Evolutionary conservation across 148 eudicot genomes (phyloP).

Genomic region (Vaccinium corymbosum): DNA sequence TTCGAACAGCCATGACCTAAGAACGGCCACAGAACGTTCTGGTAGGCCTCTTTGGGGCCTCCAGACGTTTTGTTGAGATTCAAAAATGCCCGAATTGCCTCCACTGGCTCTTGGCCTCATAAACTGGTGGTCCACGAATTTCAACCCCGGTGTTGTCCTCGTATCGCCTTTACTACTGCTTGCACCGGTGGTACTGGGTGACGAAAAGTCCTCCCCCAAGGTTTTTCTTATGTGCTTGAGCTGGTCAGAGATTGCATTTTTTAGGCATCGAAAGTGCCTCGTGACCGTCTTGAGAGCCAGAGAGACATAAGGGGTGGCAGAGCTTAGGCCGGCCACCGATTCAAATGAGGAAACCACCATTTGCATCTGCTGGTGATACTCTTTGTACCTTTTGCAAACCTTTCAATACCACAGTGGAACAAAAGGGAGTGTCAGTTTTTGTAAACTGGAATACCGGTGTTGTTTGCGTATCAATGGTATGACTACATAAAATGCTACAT

Average conservation of each 20-base stretch:
- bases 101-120: slow-evolving; percentile 25
- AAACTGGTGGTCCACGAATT: slow-evolving; percentile 25
- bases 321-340: slow-evolving; percentile 34
- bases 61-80: slow-evolving; percentile 38
- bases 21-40: slow-evolving; percentile 35
- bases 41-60: slow-evolving; percentile 61
- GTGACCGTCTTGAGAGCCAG: slow-evolving; percentile 31
- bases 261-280: slow-evolving; percentile 33
- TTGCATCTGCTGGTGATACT: slow-evolving; percentile 42
- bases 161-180: slow-evolving; percentile 28
- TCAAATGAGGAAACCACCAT: slow-evolving; percentile 42
- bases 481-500: not conserved
- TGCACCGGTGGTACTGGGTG: slow-evolving; percentile 24
- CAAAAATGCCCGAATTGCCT: slow-evolving; percentile 21
- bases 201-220: slow-evolving; percentile 33
- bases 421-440: not conserved
- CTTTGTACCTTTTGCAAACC: slow-evolving; percentile 43
- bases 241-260: slow-evolving; percentile 35
- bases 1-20: slow-evolving; percentile 56
- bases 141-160: slow-evolving; percentile 21
- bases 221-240: slow-evolving; percentile 26
- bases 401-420: not conserved
- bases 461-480: not conserved
- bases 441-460: not conserved
- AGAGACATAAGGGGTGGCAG: slow-evolving; percentile 36